Evolutionary conservation across 2,329 filamentous ascomycete genomes (phyloP).

Genomic region (Colletotrichum australisinense): DNA sequence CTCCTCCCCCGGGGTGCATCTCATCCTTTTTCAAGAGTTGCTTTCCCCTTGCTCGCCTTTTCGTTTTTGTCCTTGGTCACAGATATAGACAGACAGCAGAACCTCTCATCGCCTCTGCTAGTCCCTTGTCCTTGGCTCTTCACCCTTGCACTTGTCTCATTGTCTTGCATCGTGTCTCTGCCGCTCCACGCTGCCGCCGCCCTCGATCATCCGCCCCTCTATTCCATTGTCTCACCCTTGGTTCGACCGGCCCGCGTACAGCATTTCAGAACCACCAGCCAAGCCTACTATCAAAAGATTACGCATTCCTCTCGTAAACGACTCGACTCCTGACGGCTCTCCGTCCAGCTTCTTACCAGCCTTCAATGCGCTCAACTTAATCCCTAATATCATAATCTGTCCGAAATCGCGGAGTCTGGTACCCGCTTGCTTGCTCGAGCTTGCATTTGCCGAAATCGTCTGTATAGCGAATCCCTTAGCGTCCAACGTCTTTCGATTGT

Average conservation of each 20-base stretch:
- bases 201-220: slow-evolving; percentile 9
- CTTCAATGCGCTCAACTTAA: slow-evolving; percentile 30
- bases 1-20: neutral
- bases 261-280: slow-evolving; percentile 26
- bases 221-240: slow-evolving; percentile 31
- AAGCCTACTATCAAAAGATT: slow-evolving; percentile 24
- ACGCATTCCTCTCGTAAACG: slow-evolving; percentile 32
- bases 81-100: slow-evolving; percentile 19
- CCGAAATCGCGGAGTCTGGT: slow-evolving; percentile 35
- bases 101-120: neutral
- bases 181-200: slow-evolving; percentile 20
- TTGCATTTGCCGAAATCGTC: neutral
- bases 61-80: neutral
- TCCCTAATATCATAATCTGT: slow-evolving; percentile 36
- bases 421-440: slow-evolving; percentile 22
- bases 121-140: neutral
- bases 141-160: slow-evolving; percentile 28
- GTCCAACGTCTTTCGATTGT: neutral
- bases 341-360: slow-evolving; percentile 6
- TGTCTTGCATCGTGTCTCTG: slow-evolving; percentile 35
- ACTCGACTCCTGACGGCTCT: neutral
- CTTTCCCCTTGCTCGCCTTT: neutral
- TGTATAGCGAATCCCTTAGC: neutral
- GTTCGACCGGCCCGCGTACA: slow-evolving; percentile 33
- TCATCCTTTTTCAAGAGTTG: slow-evolving; percentile 1